A percentile compares a stretch with the other conserved stretches of the same genome.
Evolutionary conservation across 805 yeast genomes (phyloP).

Genomic region (Wickerhamiella musiphila): DNA sequence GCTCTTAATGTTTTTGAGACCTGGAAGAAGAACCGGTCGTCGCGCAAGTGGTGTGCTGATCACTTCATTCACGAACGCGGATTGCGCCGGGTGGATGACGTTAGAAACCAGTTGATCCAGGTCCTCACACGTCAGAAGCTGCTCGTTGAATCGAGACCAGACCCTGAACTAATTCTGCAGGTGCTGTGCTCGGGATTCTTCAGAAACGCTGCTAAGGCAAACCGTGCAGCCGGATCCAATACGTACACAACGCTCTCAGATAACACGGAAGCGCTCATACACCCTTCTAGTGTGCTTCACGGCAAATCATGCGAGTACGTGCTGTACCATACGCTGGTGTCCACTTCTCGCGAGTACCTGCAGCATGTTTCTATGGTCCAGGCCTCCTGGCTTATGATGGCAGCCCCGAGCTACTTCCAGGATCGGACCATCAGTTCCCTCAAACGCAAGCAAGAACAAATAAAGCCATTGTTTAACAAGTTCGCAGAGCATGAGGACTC

Average conservation of each 20-base stretch:
- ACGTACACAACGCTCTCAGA: conserved; percentile 25
- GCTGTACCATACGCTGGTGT: conserved; percentile 65
- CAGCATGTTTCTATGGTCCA: conserved; percentile 52
- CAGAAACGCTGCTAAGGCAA: conserved; percentile 45
- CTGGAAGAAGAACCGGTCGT: conserved; percentile 53
- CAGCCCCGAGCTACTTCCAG: conserved; percentile 64
- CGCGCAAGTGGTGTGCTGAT: conserved; percentile 72
- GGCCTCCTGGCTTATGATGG: conserved; percentile 54
- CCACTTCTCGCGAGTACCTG: conserved; percentile 81
- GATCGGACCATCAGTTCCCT: conserved; percentile 26
- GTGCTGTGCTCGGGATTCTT: conserved; percentile 53
- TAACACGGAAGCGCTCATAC: conserved; percentile 41
- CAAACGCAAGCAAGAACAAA: conserved; percentile 41
- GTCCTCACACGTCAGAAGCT: conserved; percentile 22
- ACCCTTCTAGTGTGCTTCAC: conserved; percentile 68
- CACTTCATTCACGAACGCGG: conserved; percentile 65
- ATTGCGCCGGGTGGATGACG: conserved; percentile 46
- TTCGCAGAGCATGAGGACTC: conserved; percentile 43
- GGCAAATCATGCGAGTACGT: conserved; percentile 51
- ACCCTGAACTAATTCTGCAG: conserved; percentile 28
- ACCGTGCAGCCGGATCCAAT: too few relatives aligned
- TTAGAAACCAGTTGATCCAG: conserved; percentile 51
- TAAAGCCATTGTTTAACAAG: conserved; percentile 54
- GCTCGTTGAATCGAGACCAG: conserved; percentile 17
- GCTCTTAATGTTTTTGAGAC: conserved; percentile 57